Conservation (phyloP, 2,329 filamentous ascomycete species). For the Ophiobolus disseminans region DNA sequence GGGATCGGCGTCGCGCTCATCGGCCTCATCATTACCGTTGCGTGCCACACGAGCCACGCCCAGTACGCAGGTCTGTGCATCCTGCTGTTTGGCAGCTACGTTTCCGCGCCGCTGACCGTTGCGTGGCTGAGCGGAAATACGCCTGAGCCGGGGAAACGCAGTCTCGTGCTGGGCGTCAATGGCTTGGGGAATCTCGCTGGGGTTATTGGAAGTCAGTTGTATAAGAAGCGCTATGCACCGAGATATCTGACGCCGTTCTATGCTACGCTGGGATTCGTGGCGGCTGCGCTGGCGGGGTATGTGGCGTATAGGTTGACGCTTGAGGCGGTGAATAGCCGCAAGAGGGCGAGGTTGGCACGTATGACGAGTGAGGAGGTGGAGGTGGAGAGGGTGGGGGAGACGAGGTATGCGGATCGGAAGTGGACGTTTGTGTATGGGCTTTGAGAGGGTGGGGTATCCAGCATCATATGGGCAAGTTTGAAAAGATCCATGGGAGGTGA, state of each 20-base stretch:
- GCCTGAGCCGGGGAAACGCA: conserved; percentile 29
- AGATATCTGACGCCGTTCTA: conserved; percentile 28
- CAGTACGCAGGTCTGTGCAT: conserved; percentile 31
- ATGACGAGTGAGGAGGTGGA: conserved; percentile 22
- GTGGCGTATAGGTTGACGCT: conserved; percentile 26
- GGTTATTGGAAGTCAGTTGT: conserved; percentile 29
- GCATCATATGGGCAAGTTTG: too few relatives aligned
- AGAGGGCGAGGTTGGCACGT: conserved; percentile 12
- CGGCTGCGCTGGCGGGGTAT: conserved; percentile 26
- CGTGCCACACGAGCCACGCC: background rate
- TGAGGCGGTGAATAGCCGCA: conserved; percentile 20
- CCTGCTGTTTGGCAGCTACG: conserved; percentile 32
- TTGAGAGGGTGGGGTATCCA: too few relatives aligned
- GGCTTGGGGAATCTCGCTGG: conserved; percentile 36
- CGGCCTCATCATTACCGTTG: conserved; percentile 25
- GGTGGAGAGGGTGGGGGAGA: conserved; percentile 22
- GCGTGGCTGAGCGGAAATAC: conserved; percentile 36
- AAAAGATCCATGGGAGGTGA: too few relatives aligned
- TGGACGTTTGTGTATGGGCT: conserved; percentile 36
- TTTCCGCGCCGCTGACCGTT: conserved; percentile 30
- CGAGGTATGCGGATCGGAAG: conserved; percentile 31
- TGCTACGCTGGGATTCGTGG: conserved; percentile 31
- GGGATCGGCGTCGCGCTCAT: conserved; percentile 53
- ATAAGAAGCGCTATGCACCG: conserved; percentile 24
- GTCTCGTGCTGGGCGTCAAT: conserved; percentile 28